Base-by-base conservation (phyloP, 1,284 basidiomycete genomes). In the Tilletia setariae region DNA sequence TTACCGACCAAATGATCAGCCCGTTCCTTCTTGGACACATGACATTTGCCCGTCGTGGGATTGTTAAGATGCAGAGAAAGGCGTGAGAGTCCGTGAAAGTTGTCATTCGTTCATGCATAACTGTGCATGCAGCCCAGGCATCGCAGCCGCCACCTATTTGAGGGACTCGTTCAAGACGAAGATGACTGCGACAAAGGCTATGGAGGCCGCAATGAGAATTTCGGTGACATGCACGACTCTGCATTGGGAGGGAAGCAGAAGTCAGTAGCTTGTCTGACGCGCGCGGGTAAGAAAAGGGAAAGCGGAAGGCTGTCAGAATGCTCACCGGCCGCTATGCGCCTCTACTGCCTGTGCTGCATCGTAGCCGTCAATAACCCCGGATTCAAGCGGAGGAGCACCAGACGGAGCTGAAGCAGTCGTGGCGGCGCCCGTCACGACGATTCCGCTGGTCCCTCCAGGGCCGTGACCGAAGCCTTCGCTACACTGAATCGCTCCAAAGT, bases 281-380 rank as follows among this genome's bases (percentile, higher is more conserved):
- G 43, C n/a, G n/a, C n/a, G n/a, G n/a, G n/a, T n/a, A n/a, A n/a
- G 43, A 59, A 28, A 9, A 19, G 23, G 19, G 23, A 59, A 30
- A 19, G 4, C 7, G 53, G 19, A 25, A 56, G 51, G n/a, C 51
- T 13, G 8, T 23, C 21, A 28, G 13, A 25, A 15, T 9, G 32
- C 56, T 61, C 56, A 61, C 56, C 56, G 25, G 28, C 56, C 56
- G 35, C 56, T 61, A 30, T 61, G 56, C 15, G 56, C 56, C 56
- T 61, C 56, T 16, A 61, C 56, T 13, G 56, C 56, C 28, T 61
- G 23, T 16, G 56, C 56, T 13, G 56, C 56, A 21, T 61, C 56
- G 32, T 35, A 61, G 16, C 32, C 30, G 16, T 61, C 56, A 16
- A 30, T 25, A 9, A 61, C 28, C 1, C 56, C 56, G 8, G 25